Percentiles rank a stretch among this genome's conserved stretches.
Conservation (phyloP, 1,284 basidiomycete species). For the Schizophyllum commune region DNA sequence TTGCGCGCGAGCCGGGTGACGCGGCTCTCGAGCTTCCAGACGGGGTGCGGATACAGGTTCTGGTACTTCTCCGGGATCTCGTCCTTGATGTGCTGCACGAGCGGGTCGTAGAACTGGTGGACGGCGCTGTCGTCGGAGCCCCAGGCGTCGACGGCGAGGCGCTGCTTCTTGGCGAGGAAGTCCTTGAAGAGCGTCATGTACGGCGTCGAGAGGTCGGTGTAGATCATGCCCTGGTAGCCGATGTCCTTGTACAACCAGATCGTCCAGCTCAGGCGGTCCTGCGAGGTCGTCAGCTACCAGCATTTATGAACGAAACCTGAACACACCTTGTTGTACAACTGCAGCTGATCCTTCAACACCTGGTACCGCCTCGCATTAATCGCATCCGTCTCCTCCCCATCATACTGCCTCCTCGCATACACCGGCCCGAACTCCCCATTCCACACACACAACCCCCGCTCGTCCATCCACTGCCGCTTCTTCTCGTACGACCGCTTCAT, state of each 20-base stretch:
- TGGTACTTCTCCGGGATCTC: constrained; percentile 37
- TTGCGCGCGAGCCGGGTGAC: constrained; percentile 46
- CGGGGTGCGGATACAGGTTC: constrained; percentile 41
- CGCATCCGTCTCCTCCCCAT: constrained; percentile 46
- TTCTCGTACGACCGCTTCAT: constrained; percentile 51
- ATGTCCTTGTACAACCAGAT: constrained; percentile 87
- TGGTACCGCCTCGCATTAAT: constrained; percentile 63
- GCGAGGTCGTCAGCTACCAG: not conserved
- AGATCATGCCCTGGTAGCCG: constrained; percentile 79
- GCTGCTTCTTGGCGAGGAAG: constrained; percentile 59
- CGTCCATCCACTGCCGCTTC: constrained; percentile 66
- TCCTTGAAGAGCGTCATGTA: constrained; percentile 58
- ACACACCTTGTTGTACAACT: constrained; percentile 55
- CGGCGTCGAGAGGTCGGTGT: constrained; percentile 57
- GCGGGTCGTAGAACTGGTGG: constrained; percentile 44
- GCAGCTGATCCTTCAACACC: constrained; percentile 68
- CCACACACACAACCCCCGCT: constrained; percentile 56
- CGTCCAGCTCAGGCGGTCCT: constrained; percentile 69
- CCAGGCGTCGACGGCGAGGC: constrained; percentile 60
- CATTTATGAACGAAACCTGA: not conserved
- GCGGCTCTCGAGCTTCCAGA: constrained; percentile 37
- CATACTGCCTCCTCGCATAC: constrained; percentile 50
- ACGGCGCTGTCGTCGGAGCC: constrained; percentile 46
- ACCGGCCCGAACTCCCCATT: constrained; percentile 63
- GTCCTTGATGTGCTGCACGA: constrained; percentile 44